A percentile compares a stretch with the other conserved stretches of the same genome.
Conservation (phyloP, 176 grass and related monocot genomes). For the Bromus sterilis region DNA sequence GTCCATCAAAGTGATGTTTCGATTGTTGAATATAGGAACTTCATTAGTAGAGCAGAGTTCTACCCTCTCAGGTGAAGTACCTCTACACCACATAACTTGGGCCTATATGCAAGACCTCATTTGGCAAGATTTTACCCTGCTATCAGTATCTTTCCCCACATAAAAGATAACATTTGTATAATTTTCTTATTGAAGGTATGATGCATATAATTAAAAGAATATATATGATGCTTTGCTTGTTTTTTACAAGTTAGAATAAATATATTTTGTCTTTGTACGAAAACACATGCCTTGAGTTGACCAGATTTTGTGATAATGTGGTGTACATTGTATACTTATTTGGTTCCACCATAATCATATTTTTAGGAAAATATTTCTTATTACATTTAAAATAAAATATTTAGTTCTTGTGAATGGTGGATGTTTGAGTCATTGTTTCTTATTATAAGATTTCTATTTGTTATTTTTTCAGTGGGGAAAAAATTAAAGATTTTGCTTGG, state of each 20-base stretch:
- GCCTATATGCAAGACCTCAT: neutral
- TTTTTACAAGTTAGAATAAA: neutral
- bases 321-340: neutral
- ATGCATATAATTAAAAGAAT: neutral
- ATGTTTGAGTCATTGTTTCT: neutral
- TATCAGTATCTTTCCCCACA: neutral
- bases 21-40: neutral
- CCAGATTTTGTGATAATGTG: neutral
- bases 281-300: neutral
- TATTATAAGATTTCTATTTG: neutral
- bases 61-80: neutral
- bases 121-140: neutral
- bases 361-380: neutral
- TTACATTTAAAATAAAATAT: neutral
- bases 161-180: neutral
- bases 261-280: neutral
- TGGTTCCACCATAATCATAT: neutral
- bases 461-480: neutral
- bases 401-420: neutral
- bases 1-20: neutral
- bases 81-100: neutral
- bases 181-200: neutral
- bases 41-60: no score
- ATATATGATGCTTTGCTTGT: neutral
- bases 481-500: neutral